A percentile compares a stretch with the other conserved stretches of the same genome.
These are phyloP conservation scores for Malassezia pachydermatis DNA, from an alignment of 1,284 basidiomycete species.

Conservation along the genomic window DNA sequence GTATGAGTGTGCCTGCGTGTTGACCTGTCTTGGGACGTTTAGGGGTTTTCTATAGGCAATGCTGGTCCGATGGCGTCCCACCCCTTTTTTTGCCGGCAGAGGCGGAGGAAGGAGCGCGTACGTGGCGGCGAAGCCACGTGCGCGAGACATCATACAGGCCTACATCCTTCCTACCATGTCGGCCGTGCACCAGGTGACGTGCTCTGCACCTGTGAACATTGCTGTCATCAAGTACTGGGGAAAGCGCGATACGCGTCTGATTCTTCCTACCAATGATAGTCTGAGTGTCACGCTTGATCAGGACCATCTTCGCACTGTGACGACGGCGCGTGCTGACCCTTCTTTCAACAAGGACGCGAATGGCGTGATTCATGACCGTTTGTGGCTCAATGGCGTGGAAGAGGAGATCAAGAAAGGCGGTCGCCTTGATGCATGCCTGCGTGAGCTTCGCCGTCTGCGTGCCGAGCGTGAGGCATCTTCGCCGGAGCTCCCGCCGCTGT, in stretches of 20 bases:
- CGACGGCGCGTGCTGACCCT: constrained; percentile 74
- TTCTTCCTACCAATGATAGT: constrained; percentile 93
- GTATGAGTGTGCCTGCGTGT: too few relatives aligned
- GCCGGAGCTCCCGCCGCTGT: constrained; percentile 37
- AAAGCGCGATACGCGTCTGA: constrained; percentile 87
- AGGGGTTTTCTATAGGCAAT: too few relatives aligned
- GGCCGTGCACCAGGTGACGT: constrained; percentile 67
- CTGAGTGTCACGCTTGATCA: constrained; percentile 93
- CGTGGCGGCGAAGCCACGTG: not conserved
- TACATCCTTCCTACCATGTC: constrained; percentile 15
- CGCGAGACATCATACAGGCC: too few relatives aligned
- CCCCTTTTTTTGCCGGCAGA: too few relatives aligned
- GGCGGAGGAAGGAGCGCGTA: too few relatives aligned
- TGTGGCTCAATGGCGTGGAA: constrained; percentile 90
- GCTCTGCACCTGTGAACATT: constrained; percentile 88
- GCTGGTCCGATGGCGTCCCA: too few relatives aligned
- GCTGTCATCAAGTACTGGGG: constrained; percentile 93
- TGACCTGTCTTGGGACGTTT: too few relatives aligned
- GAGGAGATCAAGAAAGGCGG: constrained; percentile 75
- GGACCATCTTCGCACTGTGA: constrained; percentile 86
- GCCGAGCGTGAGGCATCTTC: constrained; percentile 58
- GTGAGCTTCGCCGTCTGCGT: constrained; percentile 72
- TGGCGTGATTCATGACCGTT: constrained; percentile 54
- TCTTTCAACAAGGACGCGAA: constrained; percentile 55
- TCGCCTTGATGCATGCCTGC: constrained; percentile 72